Evolutionary conservation across 2,329 filamentous ascomycete genomes (phyloP).

Genomic region (Colletotrichum horii): DNA sequence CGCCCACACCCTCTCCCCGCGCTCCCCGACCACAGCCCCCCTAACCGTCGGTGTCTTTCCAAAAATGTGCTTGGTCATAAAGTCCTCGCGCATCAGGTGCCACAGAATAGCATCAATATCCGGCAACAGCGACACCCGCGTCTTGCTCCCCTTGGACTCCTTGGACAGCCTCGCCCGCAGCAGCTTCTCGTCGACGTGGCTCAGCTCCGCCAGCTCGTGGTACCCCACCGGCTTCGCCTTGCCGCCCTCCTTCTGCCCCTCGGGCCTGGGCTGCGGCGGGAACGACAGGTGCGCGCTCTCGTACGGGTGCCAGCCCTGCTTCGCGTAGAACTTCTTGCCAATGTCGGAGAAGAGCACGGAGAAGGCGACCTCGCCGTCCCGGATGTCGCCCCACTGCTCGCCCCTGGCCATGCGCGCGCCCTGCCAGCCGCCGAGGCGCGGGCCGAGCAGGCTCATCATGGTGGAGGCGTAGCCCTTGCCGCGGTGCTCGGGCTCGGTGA

Average conservation of each 20-base stretch:
- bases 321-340: conserved; percentile 81
- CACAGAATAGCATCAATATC: conserved; percentile 72
- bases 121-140: conserved; percentile 70
- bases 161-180: conserved; percentile 59
- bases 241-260: conserved; percentile 14
- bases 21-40: conserved; percentile 68
- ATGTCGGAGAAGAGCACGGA: conserved; percentile 88
- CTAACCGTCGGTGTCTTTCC: conserved; percentile 62
- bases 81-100: conserved; percentile 84
- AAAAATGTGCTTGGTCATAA: conserved; percentile 70
- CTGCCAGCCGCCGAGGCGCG: conserved; percentile 42
- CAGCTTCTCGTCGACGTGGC: conserved; percentile 67
- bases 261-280: conserved; percentile 38
- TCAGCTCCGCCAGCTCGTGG: conserved; percentile 65
- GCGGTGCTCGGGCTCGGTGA: conserved; percentile 69
- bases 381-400: conserved; percentile 24
- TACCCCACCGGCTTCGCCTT: conserved; percentile 55
- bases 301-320: conserved; percentile 78
- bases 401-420: conserved; percentile 22
- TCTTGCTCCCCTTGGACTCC: conserved; percentile 42
- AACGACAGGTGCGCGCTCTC: conserved; percentile 76
- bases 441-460: conserved; percentile 73
- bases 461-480: conserved; percentile 78
- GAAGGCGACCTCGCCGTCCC: conserved; percentile 54
- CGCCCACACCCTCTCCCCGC: conserved; percentile 70